Evolutionary conservation across 73 alveolate species (phyloP).

Genomic region (Paramecium primaurelia): DNA sequence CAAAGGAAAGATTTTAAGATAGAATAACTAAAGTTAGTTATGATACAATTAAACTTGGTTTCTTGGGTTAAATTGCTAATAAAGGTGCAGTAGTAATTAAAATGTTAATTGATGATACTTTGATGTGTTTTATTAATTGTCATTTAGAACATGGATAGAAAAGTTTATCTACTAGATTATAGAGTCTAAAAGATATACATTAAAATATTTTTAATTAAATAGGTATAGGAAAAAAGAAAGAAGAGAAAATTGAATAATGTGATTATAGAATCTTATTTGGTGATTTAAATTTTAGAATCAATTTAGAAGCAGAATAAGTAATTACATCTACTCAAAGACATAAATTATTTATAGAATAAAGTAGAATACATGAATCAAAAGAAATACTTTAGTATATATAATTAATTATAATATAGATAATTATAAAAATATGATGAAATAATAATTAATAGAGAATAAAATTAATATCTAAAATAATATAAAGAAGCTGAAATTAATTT

Average conservation of each 20-base stretch:
- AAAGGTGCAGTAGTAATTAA: conserved; percentile 55
- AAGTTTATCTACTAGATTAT: background rate
- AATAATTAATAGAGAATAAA: background rate
- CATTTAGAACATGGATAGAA: conserved; percentile 48
- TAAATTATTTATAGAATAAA: background rate
- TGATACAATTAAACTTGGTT: conserved; percentile 50
- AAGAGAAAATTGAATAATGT: conserved; percentile 44
- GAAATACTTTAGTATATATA: background rate
- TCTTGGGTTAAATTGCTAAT: background rate
- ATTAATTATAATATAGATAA: background rate
- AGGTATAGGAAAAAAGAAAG: conserved; percentile 59
- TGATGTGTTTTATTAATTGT: conserved; percentile 9
- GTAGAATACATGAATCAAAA: background rate
- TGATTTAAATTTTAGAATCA: conserved; percentile 28
- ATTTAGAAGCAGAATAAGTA: background rate
- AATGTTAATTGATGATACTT: conserved; percentile 56
- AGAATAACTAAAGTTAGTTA: conserved; percentile 56
- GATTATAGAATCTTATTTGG: conserved; percentile 57
- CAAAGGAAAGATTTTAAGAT: conserved; percentile 39
- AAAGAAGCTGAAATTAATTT: background rate
- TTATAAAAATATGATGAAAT: background rate
- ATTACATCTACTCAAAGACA: background rate
- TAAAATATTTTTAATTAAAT: background rate
- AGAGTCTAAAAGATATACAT: conserved; percentile 41
- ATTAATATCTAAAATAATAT: background rate